A percentile compares a stretch with the other conserved stretches of the same genome.
These are phyloP conservation scores for Mortierella antarctica DNA, from an alignment of 192 early-diverging fungal species.

Conservation along the genomic window DNA sequence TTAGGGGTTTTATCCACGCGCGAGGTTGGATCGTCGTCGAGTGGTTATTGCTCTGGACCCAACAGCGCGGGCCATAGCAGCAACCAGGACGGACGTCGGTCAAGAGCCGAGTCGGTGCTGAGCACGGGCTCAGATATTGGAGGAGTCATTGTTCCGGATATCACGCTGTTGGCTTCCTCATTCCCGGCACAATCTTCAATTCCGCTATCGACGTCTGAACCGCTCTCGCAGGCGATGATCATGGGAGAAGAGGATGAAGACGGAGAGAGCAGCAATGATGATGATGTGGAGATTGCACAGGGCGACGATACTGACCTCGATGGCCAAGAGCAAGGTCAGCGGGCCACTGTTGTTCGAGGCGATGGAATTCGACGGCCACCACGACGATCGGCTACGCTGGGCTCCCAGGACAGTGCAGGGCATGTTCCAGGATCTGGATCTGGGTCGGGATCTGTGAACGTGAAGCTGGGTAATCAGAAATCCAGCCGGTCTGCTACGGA, in stretches of 20 bases:
- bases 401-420: conserved; percentile 15
- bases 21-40: conserved; percentile 5
- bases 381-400: conserved; percentile 24
- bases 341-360: not conserved
- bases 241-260: conserved; percentile 7
- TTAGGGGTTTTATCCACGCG: conserved; percentile 2
- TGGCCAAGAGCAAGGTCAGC: not conserved
- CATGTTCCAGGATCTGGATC: conserved; percentile 10
- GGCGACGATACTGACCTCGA: not conserved
- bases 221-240: not conserved
- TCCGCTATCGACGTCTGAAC: conserved; percentile 28
- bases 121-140: conserved; percentile 50
- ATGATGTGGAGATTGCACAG: not conserved
- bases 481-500: not conserved
- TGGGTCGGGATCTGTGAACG: conserved; percentile 18
- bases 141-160: conserved; percentile 41
- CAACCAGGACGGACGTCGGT: conserved; percentile 29
- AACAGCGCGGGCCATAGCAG: conserved; percentile 41
- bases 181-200: conserved; percentile 19
- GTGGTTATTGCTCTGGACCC: conserved; percentile 30
- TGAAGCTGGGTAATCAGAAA: not conserved
- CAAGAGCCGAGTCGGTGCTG: conserved; percentile 38
- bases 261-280: not conserved
- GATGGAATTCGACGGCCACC: conserved; percentile 12
- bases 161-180: conserved; percentile 41